These are phyloP conservation scores for Starmerella apis DNA, from an alignment of 805 yeast genomes.

Conservation along the genomic window DNA sequence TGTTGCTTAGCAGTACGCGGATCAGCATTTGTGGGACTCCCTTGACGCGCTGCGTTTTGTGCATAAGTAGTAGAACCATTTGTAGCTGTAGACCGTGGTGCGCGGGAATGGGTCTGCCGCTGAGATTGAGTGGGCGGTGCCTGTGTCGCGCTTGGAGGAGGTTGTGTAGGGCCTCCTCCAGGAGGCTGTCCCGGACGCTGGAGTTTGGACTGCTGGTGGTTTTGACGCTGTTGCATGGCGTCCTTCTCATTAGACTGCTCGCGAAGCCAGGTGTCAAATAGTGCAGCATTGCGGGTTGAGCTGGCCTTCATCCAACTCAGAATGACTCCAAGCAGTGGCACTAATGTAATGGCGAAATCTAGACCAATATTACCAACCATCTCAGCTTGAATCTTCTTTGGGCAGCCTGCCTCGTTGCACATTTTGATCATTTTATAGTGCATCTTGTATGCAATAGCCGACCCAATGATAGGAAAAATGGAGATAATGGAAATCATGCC, in stretches of 20 bases:
- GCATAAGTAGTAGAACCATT: background rate
- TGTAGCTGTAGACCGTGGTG: background rate
- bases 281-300: constrained; percentile 79
- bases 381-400: constrained; percentile 49
- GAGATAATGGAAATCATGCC: constrained; percentile 70
- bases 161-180: background rate
- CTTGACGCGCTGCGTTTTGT: background rate
- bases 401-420: constrained; percentile 52
- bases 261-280: constrained; percentile 47
- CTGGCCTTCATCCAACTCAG: constrained; percentile 76
- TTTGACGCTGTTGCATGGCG: constrained; percentile 7
- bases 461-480: constrained; percentile 76
- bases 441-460: constrained; percentile 64
- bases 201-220: constrained; percentile 14
- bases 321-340: constrained; percentile 71
- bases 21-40: no score
- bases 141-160: background rate
- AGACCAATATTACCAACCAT: constrained; percentile 65
- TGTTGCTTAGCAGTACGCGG: constrained; percentile 7
- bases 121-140: constrained; percentile 2
- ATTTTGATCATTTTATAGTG: constrained; percentile 56
- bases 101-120: background rate
- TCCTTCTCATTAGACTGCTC: constrained; percentile 20
- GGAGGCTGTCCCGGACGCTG: background rate
- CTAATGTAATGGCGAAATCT: constrained; percentile 63